Evolutionary conservation across 2,329 filamentous ascomycete species (phyloP), one percentile per base, ranked within the genome.

Genomic region (Whalleya microplaca): DNA sequence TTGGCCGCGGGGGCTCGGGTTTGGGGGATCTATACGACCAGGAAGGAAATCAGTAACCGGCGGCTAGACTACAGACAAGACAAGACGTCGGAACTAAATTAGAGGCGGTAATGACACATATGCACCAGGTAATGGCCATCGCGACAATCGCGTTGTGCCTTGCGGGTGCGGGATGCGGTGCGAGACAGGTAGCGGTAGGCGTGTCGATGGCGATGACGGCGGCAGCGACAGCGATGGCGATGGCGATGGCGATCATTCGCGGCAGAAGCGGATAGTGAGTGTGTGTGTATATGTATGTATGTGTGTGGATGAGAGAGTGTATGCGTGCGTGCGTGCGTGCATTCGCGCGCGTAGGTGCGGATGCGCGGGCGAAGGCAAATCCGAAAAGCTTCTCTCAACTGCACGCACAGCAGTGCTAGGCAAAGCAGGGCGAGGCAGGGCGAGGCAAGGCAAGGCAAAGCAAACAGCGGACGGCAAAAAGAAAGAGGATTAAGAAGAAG

Each of bases 1-100:
- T 68, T 88, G 78, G 66, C 90, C 89, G 73, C 90, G 87, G 64
- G 87, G 69, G 75, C 72, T 78, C 80, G 74, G 78, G 66, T 76
- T 76, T 73, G 76, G 78, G 74, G 76, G 73, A 75, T 77, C 85
- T 82, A 69, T 76, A 56, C 54, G 64, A 66, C 64, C 47, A 67
- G 52, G 62, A 55, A 48, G 19, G 29, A 58, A 56, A 53, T 69
- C 54, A 69, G 67, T 52, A 62, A 64, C 58, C 51, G 55, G 53
- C 55, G 54, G 54, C 58, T 58, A 63, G 53, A 58, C 50, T 54
- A 3, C 32, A 27, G 23, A 58, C 51, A 56, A 62, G 50, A 59
- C 61, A 59, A 42, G 48, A 61, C 58, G 59, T 50, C 48, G 62
- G 58, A 55, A 47, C 45, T 47, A 54, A 55, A 45, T 41, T 56